Evolutionary conservation across 306 rosid genomes (phyloP), one percentile per base, ranked within the genome.

Genomic region (Casuarina glauca): DNA sequence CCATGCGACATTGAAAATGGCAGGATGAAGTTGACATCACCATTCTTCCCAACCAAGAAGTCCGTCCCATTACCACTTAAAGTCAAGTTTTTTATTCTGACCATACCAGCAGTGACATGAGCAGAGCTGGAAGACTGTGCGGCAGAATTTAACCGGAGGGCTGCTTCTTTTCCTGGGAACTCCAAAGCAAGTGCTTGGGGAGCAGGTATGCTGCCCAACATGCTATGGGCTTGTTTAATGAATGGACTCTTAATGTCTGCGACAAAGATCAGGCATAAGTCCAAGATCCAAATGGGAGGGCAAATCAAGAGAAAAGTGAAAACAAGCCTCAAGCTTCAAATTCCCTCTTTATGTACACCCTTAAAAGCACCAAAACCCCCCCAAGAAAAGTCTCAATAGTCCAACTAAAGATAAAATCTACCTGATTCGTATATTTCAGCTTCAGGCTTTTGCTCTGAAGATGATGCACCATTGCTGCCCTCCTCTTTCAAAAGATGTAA

Each of bases 181-280:
- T 92, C 95, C 19, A 91, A 72, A 69, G 97, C 93, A 74, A 84
- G 90, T 70, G 97, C 99, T 8, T 97, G 98, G 50, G 96, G 85
- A 55, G 97, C 89, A 51, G 97, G 97, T 17, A 95, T 85, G 82
- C 81, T 74, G 58, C 90, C 93, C 84, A 95, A 72, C 86, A 85
- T 78, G 39, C 83, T 79, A 77, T 84, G 83, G 43, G 93, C 91
- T 9, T 70, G 80, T 80, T 91, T 86, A 61, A 83, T 61, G 74
- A 91, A 78, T 49, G 91, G 83, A 67, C 77, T 76, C 73, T 86
- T 83, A 50, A 39, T 79, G 46, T 76, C 98, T 92, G 86, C 84
- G 41, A 76, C 69, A 79, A 13, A 75, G 38, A 66, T 8, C 46
- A 52, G 17, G 54, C 39, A 17, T 58, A 43, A 64, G 44, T 26